These are phyloP conservation scores for Nakaseomyces sp. DNA, from an alignment of 1,139 yeast species.

Conservation along the genomic window DNA sequence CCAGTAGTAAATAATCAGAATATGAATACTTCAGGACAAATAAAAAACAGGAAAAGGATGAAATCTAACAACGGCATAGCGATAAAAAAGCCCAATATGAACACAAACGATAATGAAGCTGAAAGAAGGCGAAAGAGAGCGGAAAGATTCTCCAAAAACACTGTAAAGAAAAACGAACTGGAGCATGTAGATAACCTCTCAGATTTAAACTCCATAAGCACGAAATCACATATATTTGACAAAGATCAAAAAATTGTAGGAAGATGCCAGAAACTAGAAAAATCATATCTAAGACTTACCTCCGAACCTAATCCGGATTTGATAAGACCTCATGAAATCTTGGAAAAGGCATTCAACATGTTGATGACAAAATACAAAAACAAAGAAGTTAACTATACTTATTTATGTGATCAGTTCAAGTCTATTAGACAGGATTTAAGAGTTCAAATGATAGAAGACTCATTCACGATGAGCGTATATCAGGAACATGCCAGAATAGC, in stretches of 20 bases:
- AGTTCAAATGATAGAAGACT: constrained; percentile 79
- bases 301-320: constrained; percentile 82
- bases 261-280: constrained; percentile 55
- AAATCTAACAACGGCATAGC: background rate
- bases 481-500: constrained; percentile 87
- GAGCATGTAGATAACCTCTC: constrained; percentile 26
- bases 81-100: background rate
- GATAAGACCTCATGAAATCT: constrained; percentile 64
- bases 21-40: background rate
- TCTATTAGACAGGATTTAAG: constrained; percentile 88
- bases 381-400: constrained; percentile 52
- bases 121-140: constrained; percentile 26
- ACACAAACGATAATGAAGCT: constrained; percentile 10
- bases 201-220: constrained; percentile 28
- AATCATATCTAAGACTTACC: constrained; percentile 71
- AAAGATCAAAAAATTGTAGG: constrained; percentile 49
- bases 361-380: constrained; percentile 48
- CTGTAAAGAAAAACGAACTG: constrained; percentile 10
- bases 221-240: constrained; percentile 28
- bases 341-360: constrained; percentile 49
- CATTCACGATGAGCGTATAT: constrained; percentile 70
- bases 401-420: constrained; percentile 81
- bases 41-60: background rate
- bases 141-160: constrained; percentile 19
- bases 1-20: background rate